Conservation (phyloP, 352 stramenopile genomes). For the Chrysophaeum taylorii region DNA sequence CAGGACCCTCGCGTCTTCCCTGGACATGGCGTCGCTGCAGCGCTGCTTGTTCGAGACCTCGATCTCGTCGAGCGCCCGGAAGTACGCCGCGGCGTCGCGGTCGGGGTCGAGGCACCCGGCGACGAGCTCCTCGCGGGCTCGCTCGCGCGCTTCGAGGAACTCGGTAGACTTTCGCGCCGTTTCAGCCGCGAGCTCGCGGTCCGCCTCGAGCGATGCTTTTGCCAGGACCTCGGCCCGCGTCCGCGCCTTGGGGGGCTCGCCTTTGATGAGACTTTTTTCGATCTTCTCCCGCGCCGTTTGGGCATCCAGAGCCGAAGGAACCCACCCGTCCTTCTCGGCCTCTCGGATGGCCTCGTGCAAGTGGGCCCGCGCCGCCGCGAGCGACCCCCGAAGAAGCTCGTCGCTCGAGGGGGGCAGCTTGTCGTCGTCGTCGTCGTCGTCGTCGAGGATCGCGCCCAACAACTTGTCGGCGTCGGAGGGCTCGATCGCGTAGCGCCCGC, state of each 20-base stretch:
- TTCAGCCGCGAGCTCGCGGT: neutral
- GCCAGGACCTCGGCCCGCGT: neutral
- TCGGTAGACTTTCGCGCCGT: neutral
- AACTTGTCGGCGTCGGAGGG: neutral
- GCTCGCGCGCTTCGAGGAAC: neutral
- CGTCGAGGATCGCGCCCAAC: neutral
- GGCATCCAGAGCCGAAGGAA: neutral
- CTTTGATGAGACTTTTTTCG: neutral
- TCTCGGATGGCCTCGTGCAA: neutral
- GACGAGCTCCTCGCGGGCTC: neutral
- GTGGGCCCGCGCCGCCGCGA: neutral
- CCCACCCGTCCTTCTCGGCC: neutral
- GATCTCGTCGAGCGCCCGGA: neutral
- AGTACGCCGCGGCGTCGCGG: neutral
- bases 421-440: neutral
- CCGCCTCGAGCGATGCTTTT: neutral
- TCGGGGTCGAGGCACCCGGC: neutral
- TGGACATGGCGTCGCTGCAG: neutral
- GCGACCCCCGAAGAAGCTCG: too few species aligned
- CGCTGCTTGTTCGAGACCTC: neutral
- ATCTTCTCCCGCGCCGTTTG: neutral
- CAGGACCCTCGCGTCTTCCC: neutral
- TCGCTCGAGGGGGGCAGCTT: too few species aligned
- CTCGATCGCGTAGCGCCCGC: neutral
- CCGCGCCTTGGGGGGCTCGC: neutral